Evolutionary conservation across 2,329 filamentous ascomycete species (phyloP).

Genomic region (Stemphylium lycopersici): DNA sequence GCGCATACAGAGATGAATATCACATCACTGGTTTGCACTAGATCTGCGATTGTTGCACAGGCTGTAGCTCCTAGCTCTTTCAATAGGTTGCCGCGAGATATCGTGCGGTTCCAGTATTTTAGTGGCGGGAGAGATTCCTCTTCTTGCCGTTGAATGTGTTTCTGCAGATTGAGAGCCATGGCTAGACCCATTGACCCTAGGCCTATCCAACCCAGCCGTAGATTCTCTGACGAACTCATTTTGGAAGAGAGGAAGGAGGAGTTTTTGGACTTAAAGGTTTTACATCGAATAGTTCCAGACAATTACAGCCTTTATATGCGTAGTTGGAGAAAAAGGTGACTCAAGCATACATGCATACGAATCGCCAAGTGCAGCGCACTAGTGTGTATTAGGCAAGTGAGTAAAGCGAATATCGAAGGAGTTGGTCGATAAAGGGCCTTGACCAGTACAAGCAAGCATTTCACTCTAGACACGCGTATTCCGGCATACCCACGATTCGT

Average conservation of each 20-base stretch:
- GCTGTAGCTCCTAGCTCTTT: slow-evolving; percentile 31
- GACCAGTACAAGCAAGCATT: no score
- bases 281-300: no score
- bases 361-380: slow-evolving; percentile 6
- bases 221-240: slow-evolving; percentile 11
- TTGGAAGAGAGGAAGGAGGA: background rate
- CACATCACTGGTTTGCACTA: slow-evolving; percentile 28
- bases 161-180: slow-evolving; percentile 60
- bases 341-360: background rate
- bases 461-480: no score
- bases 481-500: background rate
- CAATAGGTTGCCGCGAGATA: slow-evolving; percentile 52
- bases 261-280: background rate
- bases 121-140: slow-evolving; percentile 30
- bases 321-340: background rate
- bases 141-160: slow-evolving; percentile 38
- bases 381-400: slow-evolving; percentile 10
- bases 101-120: slow-evolving; percentile 55
- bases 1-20: slow-evolving; percentile 45
- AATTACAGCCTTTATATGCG: no score
- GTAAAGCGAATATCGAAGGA: slow-evolving; percentile 7
- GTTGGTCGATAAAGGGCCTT: background rate
- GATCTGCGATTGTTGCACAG: slow-evolving; percentile 20
- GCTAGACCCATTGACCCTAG: slow-evolving; percentile 59
- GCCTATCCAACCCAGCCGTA: slow-evolving; percentile 43